Evolutionary conservation across 1,139 yeast species (phyloP), one percentile per base, ranked within the genome.

Genomic region (Suhomyces anneliseae): DNA sequence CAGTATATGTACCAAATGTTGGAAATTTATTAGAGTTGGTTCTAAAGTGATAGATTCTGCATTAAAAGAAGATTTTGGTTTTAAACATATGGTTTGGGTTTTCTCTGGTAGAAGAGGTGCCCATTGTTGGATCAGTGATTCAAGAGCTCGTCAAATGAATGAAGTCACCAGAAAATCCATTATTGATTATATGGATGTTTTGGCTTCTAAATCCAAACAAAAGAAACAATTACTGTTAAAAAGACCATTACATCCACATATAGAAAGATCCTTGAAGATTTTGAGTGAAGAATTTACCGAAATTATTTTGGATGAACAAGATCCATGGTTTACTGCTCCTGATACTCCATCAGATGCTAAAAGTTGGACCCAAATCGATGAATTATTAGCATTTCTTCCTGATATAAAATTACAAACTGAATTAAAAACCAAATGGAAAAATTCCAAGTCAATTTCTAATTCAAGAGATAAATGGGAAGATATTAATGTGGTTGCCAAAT

Each of bases 101-200:
- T 93, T 90, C 63, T 90, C 97, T 0, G 99, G 99, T 41, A 85
- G 99, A 74, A 87, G 99, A 78, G 99, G 99, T 66, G 97, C 96
- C 27, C 99, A 93, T 75, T 95, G 98, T 58, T 93, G 99, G 99
- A 79, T 93, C 27, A 88, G 97, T 66, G 99, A 95, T 63, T 69
- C 80, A 45, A 72, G 92, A 43, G 97, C 97, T 0, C 74, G 97
- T 47, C 62, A 66, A 3, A 69, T 93, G 54, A 88, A 82, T 57
- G 99, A 95, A 62, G 58, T 70, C 4, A 80, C 81, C 48, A 79
- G 99, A 57, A 76, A 86, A 55, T 83, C 96, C 2, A 79, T 93
- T 10, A 85, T 92, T 33, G 92, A 88, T 54, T 93, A 93, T 62
- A 68, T 95, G 60, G 95, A 89, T 58, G 84, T 92, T 0, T 72